Evolutionary conservation across 1,139 yeast species (phyloP).

Genomic region (Diutina catenulata): DNA sequence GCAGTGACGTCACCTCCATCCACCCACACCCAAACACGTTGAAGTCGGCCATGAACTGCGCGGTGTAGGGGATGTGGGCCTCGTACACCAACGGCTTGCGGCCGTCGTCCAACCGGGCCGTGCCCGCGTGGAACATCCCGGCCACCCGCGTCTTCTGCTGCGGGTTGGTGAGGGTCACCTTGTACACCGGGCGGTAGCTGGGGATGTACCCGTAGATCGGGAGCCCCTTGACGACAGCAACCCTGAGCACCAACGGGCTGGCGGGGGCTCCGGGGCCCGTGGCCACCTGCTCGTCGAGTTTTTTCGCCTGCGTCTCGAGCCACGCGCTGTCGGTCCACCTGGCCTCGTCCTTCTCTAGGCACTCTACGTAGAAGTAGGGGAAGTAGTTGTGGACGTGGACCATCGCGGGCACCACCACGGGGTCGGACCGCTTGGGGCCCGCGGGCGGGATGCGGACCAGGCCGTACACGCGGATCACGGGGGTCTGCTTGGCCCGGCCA

Average conservation of each 20-base stretch:
- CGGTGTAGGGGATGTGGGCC: constrained; percentile 62
- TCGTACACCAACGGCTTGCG: constrained; percentile 34
- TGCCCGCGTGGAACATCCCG: constrained; percentile 43
- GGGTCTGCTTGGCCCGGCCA: constrained; percentile 39
- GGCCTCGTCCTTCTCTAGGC: constrained; percentile 10
- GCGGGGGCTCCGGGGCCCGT: constrained; percentile 7
- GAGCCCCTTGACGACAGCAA: constrained; percentile 59
- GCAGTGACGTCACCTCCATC: constrained; percentile 30
- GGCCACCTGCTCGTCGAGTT: constrained; percentile 7
- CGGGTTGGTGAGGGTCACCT: constrained; percentile 60
- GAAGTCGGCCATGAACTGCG: constrained; percentile 76
- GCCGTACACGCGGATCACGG: constrained; percentile 72
- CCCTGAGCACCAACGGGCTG: constrained; percentile 38
- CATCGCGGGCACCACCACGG: constrained; percentile 26
- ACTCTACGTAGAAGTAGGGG: constrained; percentile 70
- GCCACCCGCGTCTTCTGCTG: constrained; percentile 45
- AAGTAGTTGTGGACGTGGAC: constrained; percentile 75
- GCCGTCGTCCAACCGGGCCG: constrained; percentile 7
- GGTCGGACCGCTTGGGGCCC: constrained; percentile 11
- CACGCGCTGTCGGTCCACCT: constrained; percentile 7
- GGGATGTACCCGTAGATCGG: constrained; percentile 79
- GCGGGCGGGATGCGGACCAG: constrained; percentile 15
- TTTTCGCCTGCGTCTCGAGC: constrained; percentile 3
- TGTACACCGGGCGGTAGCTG: constrained; percentile 52
- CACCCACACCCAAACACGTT: constrained; percentile 81